phyloP scores from a whole-genome alignment of 352 stramenopile species.

The Phytophthora meadii region DNA sequence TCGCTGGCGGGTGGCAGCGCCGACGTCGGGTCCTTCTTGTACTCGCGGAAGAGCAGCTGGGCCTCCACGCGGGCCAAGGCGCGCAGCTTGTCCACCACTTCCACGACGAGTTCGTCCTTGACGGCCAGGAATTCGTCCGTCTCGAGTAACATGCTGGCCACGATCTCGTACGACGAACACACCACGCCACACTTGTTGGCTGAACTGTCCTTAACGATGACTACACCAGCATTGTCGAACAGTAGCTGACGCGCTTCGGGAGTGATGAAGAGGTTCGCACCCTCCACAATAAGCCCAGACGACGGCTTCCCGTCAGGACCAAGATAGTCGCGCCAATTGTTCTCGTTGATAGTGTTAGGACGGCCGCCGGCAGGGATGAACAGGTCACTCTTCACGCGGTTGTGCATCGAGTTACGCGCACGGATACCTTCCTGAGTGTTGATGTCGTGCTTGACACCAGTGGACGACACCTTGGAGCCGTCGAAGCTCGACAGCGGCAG shows the following conservation, averaged over 20 bases:
- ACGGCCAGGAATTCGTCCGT: slow-evolving; percentile 97
- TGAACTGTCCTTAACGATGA: slow-evolving; percentile 98
- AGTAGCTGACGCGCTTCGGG: slow-evolving; percentile 89
- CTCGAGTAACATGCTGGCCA: slow-evolving; percentile 95
- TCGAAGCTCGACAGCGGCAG: slow-evolving; percentile 89
- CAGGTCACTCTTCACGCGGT: slow-evolving; percentile 90
- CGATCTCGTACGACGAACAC: slow-evolving; percentile 88
- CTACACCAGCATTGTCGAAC: slow-evolving; percentile 95
- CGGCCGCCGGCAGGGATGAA: slow-evolving; percentile 86
- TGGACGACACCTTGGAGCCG: slow-evolving; percentile 49
- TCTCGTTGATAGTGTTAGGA: slow-evolving; percentile 88
- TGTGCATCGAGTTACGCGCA: slow-evolving; percentile 98
- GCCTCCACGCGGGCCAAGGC: slow-evolving; percentile 94
- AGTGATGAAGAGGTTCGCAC: slow-evolving; percentile 89
- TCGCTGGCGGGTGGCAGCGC: slow-evolving; percentile 93
- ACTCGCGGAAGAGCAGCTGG: slow-evolving; percentile 98
- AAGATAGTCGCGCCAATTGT: slow-evolving; percentile 84
- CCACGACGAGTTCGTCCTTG: slow-evolving; percentile 93
- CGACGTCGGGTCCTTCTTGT: slow-evolving; percentile 87
- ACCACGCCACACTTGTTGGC: slow-evolving; percentile 90
- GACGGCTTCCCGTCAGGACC: slow-evolving; percentile 77
- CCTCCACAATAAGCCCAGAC: slow-evolving; percentile 84
- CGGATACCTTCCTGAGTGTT: slow-evolving; percentile 81
- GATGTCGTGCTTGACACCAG: slow-evolving; percentile 87
- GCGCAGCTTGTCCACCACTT: slow-evolving; percentile 96